Base-by-base conservation (phyloP, 148 eudicot species). In the Talinum fruticosum region DNA sequence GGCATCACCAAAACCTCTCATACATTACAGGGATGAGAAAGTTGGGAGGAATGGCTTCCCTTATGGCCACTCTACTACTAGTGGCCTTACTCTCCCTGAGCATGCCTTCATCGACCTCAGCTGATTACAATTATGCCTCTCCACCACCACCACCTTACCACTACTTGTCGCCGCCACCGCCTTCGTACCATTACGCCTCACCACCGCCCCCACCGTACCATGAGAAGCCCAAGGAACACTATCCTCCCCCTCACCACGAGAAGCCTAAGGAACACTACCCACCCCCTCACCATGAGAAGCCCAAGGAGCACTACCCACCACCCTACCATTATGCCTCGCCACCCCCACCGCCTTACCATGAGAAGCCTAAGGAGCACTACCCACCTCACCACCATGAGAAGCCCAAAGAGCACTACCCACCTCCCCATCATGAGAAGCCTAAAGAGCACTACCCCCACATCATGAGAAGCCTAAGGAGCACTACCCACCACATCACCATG, bases 31-130 rank as follows among this genome's bases (percentile, higher is more conserved):
- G 18, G 73, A 78, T 78, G 81, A 74, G 69, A 73, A 78, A 38
- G 28, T 23, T 65, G 47, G 70, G 73, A 47, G 44, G 74, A 78
- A 87, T 84, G 84, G 83, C 82, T 45, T 65, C 84, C 64, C 78
- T 85, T 33, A 15, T 85, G 69, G 76, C 83, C 76, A 85, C 88
- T 79, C 80, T 88, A 26, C 80, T 88, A 26, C 37, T 82, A 38
- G 80, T 88, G 79, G 82, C 82, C 71, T 5, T 87, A 1, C 74
- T 88, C 24, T 78, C 91, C 41, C 74, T 88, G 24, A 77, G 80
- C 75, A 72, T 87, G 74, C 83, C 89, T 28, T 69, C 74, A 59
- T 19, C 75, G 32, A 66, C 84, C 80, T 80, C 72, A 19, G 88
- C 87, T 10, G n/a, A 76, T 78, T 83, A 88, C 87, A 57, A 18